A percentile compares a stretch with the other conserved stretches of the same genome.
Evolutionary conservation across 148 eudicot genomes (phyloP).

Genomic region (Rheum nobile): DNA sequence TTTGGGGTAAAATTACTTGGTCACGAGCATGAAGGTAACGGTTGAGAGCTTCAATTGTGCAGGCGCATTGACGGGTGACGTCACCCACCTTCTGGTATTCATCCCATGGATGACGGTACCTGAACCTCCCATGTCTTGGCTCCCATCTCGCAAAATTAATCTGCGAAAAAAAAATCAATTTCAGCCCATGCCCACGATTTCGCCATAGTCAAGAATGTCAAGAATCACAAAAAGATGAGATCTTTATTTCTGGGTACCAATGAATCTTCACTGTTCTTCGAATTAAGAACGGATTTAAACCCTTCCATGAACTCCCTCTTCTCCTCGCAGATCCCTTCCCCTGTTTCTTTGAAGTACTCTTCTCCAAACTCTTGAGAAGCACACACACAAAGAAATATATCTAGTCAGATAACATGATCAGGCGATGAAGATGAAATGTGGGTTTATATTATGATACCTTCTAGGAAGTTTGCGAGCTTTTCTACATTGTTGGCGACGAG

Average conservation of each 20-base stretch:
- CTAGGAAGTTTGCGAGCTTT: constrained; percentile 1
- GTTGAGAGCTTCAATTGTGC: constrained; percentile 38
- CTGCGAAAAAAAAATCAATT: constrained; percentile 11
- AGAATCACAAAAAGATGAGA: neutral
- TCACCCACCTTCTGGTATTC: constrained; percentile 45
- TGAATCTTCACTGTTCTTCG: constrained; percentile 46
- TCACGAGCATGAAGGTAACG: constrained; percentile 19
- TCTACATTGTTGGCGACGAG: constrained; percentile 10
- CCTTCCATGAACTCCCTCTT: constrained; percentile 18
- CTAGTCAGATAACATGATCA: neutral
- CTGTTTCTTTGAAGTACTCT: constrained; percentile 32
- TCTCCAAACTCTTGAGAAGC: constrained; percentile 37
- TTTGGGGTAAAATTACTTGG: constrained; percentile 18
- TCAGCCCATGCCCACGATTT: neutral
- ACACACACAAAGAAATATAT: neutral
- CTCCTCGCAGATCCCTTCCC: constrained; percentile 13
- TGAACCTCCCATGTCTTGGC: constrained; percentile 45
- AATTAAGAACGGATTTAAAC: constrained; percentile 35
- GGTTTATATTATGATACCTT: neutral
- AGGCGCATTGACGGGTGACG: constrained; percentile 38
- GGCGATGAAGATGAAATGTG: neutral
- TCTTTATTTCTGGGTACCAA: constrained; percentile 22
- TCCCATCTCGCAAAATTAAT: constrained; percentile 62
- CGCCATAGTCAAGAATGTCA: neutral
- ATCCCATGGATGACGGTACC: constrained; percentile 61